Evolutionary conservation across 306 rosid genomes (phyloP), one percentile per base, ranked within the genome.

Genomic region (Corylus heterophylla): DNA sequence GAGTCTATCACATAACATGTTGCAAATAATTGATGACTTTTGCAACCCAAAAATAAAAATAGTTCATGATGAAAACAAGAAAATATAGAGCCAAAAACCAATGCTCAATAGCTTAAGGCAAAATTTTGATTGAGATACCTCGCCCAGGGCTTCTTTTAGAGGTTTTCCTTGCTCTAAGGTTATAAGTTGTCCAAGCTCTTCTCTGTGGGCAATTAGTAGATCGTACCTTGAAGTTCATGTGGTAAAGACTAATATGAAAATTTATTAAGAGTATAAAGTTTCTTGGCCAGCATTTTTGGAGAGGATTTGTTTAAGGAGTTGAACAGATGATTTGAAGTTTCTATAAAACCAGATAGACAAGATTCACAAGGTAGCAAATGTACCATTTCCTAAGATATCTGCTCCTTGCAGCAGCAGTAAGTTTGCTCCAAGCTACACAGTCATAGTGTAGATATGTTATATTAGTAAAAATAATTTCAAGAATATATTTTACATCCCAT

Each of bases 101-200:
- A 16, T 73, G 48, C 27, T 49, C 20, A 82, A 63, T 59, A 71
- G 44, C 51, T 69, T 81, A 73, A 70, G 74, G 78, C 77, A 78
- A 72, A 74, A 69, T 12, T 44, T 62, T 83, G 75, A 61, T 63
- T 74, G 54, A 64, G 31, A 54, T 87, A 95, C 99, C 99, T 93
- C 99, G 37, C 90, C 98, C 74, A 91, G 12, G 78, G 99, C 89
- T 89, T 95, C 99, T 81, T 84, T 89, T 49, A 95, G 83, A 78
- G 99, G 98, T 83, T 95, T 95, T 64, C 99, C 99, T 88, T 93
- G 97, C 91, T 95, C 99, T 89, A 93, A 90, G 75, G 99, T 95
- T 74, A 95, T 90, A 76, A 95, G 96, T 67, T 95, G 92, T 67
- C 92, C 98, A 70, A 95, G 91, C 85, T 89, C 96, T 83, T 95